These are phyloP conservation scores for Rugonectria rugulosa DNA, from an alignment of 2,329 filamentous ascomycete genomes.

Conservation along the genomic window DNA sequence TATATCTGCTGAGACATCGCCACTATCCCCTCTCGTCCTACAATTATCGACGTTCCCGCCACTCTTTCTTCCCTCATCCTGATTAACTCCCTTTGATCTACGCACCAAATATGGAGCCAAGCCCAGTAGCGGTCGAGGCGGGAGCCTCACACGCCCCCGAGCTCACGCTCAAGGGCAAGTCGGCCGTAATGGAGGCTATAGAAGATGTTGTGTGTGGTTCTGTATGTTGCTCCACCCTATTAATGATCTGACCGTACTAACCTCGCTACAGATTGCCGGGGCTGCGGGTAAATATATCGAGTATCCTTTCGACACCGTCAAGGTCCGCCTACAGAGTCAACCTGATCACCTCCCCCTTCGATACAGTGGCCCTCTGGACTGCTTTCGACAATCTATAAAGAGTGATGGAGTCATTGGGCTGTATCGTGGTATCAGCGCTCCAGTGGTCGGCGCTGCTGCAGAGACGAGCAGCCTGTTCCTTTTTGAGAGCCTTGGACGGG, in stretches of 20 bases:
- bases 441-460: constrained; percentile 86
- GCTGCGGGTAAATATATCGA: constrained; percentile 95
- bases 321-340: constrained; percentile 96
- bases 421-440: constrained; percentile 92
- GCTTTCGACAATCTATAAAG: constrained; percentile 85
- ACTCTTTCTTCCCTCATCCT: background rate
- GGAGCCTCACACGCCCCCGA: constrained; percentile 30
- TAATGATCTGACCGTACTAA: constrained; percentile 3
- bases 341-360: constrained; percentile 81
- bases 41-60: background rate
- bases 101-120: constrained; percentile 43
- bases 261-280: constrained; percentile 72
- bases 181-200: constrained; percentile 69
- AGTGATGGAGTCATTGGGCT: constrained; percentile 81
- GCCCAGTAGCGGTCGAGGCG: constrained; percentile 40
- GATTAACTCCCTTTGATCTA: background rate
- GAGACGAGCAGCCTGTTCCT: constrained; percentile 95
- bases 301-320: constrained; percentile 98
- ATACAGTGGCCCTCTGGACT: constrained; percentile 89
- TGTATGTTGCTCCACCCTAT: constrained; percentile 54
- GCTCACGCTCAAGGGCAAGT: constrained; percentile 45
- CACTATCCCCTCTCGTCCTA: background rate
- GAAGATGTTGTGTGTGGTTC: constrained; percentile 93
- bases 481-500: constrained; percentile 80
- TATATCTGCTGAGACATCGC: constrained; percentile 12